Evolutionary conservation across 352 stramenopile species (phyloP), one percentile per base, ranked within the genome.

Genomic region (Peronospora belbahrii): DNA sequence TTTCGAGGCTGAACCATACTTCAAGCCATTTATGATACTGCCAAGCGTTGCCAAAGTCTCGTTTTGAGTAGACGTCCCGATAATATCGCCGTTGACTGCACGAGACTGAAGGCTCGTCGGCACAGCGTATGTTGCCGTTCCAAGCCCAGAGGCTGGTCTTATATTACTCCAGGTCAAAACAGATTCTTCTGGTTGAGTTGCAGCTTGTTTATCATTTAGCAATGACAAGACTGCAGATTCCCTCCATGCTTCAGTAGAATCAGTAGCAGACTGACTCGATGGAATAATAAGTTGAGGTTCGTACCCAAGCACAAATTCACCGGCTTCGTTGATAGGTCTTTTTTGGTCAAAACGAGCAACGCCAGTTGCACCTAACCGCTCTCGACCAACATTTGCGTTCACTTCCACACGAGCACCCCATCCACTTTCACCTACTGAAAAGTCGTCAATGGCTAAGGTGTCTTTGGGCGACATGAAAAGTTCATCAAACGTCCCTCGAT

Each of bases 1-100:
- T 41, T 51, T 60, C 11, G 20, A 30, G 22, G 32, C 47, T 22
- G 51, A 52, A 14, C 28, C 28, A 52, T 42, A 54, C 32, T 60
- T 70, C 31, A 86, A 39, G 19, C 83, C 75, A 22, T 86, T 67
- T 75, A 90, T 88, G 20, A 90, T 90, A 6, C 48, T 74, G 2
- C 40, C 52, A 35, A 53, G 37, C 1, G 43, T 19, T 39, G 56
- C 27, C 38, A 27, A 8, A 25, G 33, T 35, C 11, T 62, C 31
- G 22, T 45, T 32, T 27, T 39, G 47, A 50, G n/a, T 42, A 10
- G 32, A 56, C 1, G 42, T 37, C 10, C 14, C 42, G 14, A 8
- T 34, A 7, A 43, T 31, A 23, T 48, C 55, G 19, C 52, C 17
- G 18, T 65, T 42, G 11, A 37, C 27, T 2, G 22, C 17, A 25